Evolutionary conservation across 2,329 filamentous ascomycete species (phyloP), one percentile per base, ranked within the genome.

Genomic region (Phialocephala sp.): DNA sequence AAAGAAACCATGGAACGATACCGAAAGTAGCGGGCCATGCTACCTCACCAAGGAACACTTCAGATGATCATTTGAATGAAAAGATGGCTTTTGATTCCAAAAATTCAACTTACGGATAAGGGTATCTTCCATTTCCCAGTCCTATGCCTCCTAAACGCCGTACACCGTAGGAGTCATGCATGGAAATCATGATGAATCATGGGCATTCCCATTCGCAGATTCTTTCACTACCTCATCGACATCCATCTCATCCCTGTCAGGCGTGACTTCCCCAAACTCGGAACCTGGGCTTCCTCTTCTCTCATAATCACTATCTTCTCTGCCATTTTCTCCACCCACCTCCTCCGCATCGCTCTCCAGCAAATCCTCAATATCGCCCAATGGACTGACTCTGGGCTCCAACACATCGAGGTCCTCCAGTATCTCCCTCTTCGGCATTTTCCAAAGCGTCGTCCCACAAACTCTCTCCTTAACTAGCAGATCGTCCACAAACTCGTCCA

Each of bases 401-500:
- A 99, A 75, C 73, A 94, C 79, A 71, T 97, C 95, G 77, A 97
- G 76, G 77, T 99, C 95, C 80, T 99, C 95, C 69, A 99, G 77
- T 60, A 92, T 85, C 70, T 91, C 88, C 72, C 95, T 84, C 66
- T 88, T 88, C 3, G 94, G 92, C 84, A 99, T 85, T 81, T 97
- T 97, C 89, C 93, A 96, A 72, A 99, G 76, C 75, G 90, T 96
- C 2, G 95, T 98, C 43, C 89, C 94, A 76, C 94, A 98, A 0
- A 97, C 90, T 60, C 95, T 85, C 64, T 96, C 92, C 79, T 97
- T 97, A 0, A 87, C 91, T 68, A 99, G 82, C 70, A 99, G 80
- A 68, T 97, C 93, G 77, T 99, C 95, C 63, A 98, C 88, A 77
- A 99, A 98, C 72, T 94, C 90, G 78, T 99, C 95, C 79, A 99